Conservation (phyloP, 305 asterid species). For the Solanum hybrid region DNA sequence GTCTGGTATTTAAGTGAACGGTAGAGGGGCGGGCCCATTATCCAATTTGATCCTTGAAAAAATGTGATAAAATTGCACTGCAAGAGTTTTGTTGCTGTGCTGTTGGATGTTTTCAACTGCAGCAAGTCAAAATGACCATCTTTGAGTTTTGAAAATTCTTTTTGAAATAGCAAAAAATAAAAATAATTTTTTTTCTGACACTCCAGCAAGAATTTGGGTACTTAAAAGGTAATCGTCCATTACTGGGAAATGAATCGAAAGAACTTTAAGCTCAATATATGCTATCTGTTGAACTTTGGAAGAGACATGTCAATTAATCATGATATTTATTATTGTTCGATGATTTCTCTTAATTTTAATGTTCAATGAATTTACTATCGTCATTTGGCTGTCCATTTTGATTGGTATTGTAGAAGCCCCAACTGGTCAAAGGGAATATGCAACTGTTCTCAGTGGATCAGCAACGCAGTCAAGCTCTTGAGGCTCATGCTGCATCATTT, state of each 20-base stretch:
- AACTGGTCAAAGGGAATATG: constrained; percentile 96
- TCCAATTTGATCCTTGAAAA: neutral
- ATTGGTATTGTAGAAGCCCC: constrained; percentile 57
- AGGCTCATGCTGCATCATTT: constrained; percentile 99
- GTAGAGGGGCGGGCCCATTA: neutral
- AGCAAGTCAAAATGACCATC: neutral
- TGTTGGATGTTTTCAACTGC: neutral
- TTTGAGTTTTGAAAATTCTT: neutral
- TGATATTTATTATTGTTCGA: neutral
- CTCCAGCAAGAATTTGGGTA: neutral
- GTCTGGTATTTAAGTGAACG: neutral
- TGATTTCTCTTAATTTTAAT: neutral
- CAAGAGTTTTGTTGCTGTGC: neutral
- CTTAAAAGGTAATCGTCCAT: neutral
- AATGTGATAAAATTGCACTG: neutral
- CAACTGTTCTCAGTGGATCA: constrained; percentile 96
- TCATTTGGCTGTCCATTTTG: constrained; percentile 1
- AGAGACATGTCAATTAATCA: neutral
- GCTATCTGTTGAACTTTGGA: neutral
- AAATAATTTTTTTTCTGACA: neutral
- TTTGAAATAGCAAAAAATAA: neutral
- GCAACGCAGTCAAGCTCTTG: constrained; percentile 99
- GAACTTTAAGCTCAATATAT: neutral
- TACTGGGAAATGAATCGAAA: neutral
- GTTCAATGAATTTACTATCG: neutral